Evolutionary conservation across 1,284 basidiomycete genomes (phyloP).

Genomic region (Xerocomus tenax): DNA sequence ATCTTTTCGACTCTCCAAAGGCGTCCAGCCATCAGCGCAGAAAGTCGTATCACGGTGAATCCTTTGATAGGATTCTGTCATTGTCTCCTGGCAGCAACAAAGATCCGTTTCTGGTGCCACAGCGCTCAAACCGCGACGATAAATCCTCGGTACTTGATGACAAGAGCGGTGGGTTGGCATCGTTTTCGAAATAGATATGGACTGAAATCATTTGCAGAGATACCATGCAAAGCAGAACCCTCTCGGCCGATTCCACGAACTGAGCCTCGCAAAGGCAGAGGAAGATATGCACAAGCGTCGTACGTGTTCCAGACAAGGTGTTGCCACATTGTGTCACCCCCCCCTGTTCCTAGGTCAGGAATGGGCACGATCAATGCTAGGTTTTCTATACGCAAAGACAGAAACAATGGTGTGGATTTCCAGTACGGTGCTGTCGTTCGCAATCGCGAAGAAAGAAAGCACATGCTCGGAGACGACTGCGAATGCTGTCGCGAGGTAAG

Average conservation of each 20-base stretch:
- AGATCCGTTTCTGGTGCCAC: conserved; percentile 6
- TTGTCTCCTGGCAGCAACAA: conserved; percentile 6
- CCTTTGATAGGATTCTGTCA: conserved; percentile 7
- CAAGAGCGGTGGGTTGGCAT: conserved; percentile 11
- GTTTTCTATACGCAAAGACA: conserved; percentile 58
- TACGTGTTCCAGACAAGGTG: conserved; percentile 8
- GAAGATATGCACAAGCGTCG: conserved; percentile 27
- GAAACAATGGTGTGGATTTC: conserved; percentile 58
- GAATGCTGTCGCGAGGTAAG: conserved; percentile 75
- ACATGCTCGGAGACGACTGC: conserved; percentile 73
- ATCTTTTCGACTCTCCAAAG: neutral
- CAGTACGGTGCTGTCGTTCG: conserved; percentile 75
- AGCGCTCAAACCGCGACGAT: neutral
- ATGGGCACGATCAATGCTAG: conserved; percentile 50
- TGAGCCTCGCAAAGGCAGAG: conserved; percentile 26
- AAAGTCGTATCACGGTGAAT: conserved; percentile 17
- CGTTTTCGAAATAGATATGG: neutral
- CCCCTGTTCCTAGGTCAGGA: conserved; percentile 19
- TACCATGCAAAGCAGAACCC: conserved; percentile 23
- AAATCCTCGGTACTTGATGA: neutral
- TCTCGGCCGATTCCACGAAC: conserved; percentile 19
- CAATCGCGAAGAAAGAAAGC: conserved; percentile 52
- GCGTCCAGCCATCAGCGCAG: conserved; percentile 10
- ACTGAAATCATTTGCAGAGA: conserved; percentile 10
- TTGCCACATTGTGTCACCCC: neutral